phyloP scores from a whole-genome alignment of 2,329 filamentous ascomycete species.

The Mycosphaerella arachidis region DNA sequence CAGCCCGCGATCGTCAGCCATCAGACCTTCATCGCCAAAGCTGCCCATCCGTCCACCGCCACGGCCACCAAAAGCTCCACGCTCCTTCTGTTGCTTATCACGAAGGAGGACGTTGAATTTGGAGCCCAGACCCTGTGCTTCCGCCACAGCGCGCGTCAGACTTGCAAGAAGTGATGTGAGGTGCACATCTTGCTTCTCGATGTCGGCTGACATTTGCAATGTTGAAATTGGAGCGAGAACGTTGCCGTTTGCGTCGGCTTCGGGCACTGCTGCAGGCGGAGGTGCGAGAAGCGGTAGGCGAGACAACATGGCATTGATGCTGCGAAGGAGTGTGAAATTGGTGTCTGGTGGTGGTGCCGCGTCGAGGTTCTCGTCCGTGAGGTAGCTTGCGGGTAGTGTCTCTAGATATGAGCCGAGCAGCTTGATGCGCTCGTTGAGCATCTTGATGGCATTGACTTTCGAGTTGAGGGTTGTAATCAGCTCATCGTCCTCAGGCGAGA shows the following conservation, averaged over 20 bases:
- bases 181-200: constrained; percentile 79
- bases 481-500: constrained; percentile 62
- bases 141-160: constrained; percentile 67
- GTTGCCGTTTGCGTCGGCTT: constrained; percentile 44
- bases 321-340: constrained; percentile 72
- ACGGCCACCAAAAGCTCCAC: constrained; percentile 11
- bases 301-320: constrained; percentile 78
- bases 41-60: constrained; percentile 11
- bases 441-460: constrained; percentile 89
- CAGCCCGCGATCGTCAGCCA: constrained; percentile 18
- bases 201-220: constrained; percentile 47
- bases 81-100: constrained; percentile 35
- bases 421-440: constrained; percentile 64
- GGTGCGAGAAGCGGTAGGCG: constrained; percentile 79
- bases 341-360: constrained; percentile 36
- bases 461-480: constrained; percentile 67
- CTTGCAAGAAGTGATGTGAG: constrained; percentile 71
- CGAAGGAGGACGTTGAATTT: constrained; percentile 56
- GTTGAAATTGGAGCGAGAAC: constrained; percentile 46
- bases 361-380: constrained; percentile 44
- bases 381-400: constrained; percentile 62
- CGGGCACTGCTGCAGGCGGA: constrained; percentile 55
- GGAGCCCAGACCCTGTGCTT: constrained; percentile 68
- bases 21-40: constrained; percentile 17
- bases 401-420: constrained; percentile 66